Evolutionary conservation across 495 filamentous ascomycete species (phyloP), one percentile per base, ranked within the genome.

Genomic region (Aspergillus heteromorphus): DNA sequence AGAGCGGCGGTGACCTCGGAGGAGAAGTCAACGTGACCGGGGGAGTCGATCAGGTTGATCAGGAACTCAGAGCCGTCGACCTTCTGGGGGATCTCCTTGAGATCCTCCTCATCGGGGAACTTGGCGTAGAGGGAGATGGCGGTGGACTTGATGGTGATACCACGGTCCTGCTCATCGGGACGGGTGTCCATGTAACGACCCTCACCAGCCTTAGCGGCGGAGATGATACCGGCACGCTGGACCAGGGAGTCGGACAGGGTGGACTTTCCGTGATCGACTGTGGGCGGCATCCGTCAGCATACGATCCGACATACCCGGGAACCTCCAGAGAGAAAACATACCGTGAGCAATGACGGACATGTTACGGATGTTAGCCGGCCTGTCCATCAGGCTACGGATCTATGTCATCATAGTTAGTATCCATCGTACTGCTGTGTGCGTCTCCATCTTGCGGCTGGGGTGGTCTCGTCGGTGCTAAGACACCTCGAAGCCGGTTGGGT

Each of bases 301-400:
- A 54, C 16, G 6, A 14, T 29, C 27, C 43, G 11, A 49, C 55
- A 43, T 42, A 29, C 25, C 36, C 29, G 41, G 16, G n/a, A 49
- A 30, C 4, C 31, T 43, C 18, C 21, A 18, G 6, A 16, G 19
- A 16, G n/a, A 29, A 40, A 40, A 69, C 82, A 69, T 75, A 86
- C 84, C 91, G 80, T 99, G 93, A 74, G 93, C 93, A 88, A 99
- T 99, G 75, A 99, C 93, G 79, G 93, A 97, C 95, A 97, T 99
- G 80, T 92, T 91, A 57, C 93, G 90, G 83, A 97, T 93, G 82
- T 98, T 98, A 70, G 86, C 87, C 78, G 87, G 84, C 74, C 88
- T 88, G 89, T 97, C 92, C 93, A 98, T 98, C 79, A 98, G 84
- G 59, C 63, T 69, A 78, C 93, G 90, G 83, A 98, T 88, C 87